A percentile compares a stretch with the other conserved stretches of the same genome.
These are phyloP conservation scores for Phyllosticta citriasiana DNA, from an alignment of 2,329 filamentous ascomycete species.

Conservation along the genomic window DNA sequence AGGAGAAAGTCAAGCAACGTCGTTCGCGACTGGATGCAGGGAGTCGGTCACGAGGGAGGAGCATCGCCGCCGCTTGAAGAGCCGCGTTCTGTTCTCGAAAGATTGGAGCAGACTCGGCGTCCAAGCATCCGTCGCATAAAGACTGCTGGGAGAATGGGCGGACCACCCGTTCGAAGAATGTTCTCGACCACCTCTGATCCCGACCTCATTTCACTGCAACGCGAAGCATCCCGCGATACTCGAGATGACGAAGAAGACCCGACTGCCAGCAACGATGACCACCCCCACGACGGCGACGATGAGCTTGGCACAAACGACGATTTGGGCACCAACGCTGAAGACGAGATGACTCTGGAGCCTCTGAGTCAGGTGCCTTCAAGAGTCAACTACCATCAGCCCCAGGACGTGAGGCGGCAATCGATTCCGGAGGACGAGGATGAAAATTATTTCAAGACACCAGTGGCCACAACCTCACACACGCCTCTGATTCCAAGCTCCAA, in stretches of 20 bases:
- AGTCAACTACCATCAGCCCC: neutral
- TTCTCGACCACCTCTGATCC: constrained; percentile 48
- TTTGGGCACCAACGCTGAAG: constrained; percentile 37
- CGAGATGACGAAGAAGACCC: constrained; percentile 37
- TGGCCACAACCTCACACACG: constrained; percentile 21
- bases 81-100: constrained; percentile 47
- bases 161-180: constrained; percentile 15
- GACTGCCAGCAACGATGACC: constrained; percentile 28
- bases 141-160: constrained; percentile 18
- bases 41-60: constrained; percentile 45
- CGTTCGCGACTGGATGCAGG: constrained; percentile 85
- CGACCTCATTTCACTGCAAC: constrained; percentile 31
- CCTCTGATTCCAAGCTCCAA: constrained; percentile 18
- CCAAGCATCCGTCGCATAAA: constrained; percentile 43
- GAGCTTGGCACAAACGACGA: constrained; percentile 79
- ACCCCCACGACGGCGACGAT: constrained; percentile 67
- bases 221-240: constrained; percentile 28
- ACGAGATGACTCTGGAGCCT: constrained; percentile 13
- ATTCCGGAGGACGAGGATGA: constrained; percentile 23
- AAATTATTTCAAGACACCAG: constrained; percentile 35
- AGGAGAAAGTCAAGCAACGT: constrained; percentile 67
- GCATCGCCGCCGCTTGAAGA: constrained; percentile 49
- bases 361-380: constrained; percentile 15
- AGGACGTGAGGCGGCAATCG: constrained; percentile 14
- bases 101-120: constrained; percentile 44